Base-by-base conservation (phyloP, 441 rosid species). In the Euphorbia celastroides region DNA sequence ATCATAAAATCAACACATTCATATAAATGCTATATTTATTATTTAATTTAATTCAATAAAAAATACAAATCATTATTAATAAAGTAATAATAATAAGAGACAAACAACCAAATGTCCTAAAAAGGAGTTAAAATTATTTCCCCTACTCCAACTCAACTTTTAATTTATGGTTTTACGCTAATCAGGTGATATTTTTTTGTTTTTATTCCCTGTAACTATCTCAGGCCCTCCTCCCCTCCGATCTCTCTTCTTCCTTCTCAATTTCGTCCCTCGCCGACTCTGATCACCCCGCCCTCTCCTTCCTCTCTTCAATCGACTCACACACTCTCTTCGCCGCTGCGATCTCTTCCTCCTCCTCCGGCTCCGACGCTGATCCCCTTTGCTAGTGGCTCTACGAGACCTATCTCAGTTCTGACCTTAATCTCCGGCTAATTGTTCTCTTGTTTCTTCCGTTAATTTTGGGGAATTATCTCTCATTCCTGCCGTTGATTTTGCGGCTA, bases 301-400 rank as follows among this genome's bases (percentile, higher is more conserved):
- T 90, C 60, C 90, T 88, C 30, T 84, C 97, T 5, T 88, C 96
- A 20, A 71, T 70, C 5, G 79, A 80, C 23, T 88, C 93, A 19
- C 88, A 87, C 79, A 66, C 82, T 7, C 78, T 81, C 65, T 67
- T 93, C 66, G 80, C 91, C 38, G 23, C 79, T 5, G 67, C 80
- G 28, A 81, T 93, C 7, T 71, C 82, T 36, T 36, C 73, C 31
- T 82, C 93, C 12, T 2, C 63, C 14, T 88, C 97, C 1, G 97
- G 98, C 34, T 82, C 94, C 14, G 96, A 92, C 73, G 77, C 92
- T 31, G 96, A 93, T 68, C 87, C 88, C 10, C 90, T 93, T 56
- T 93, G 97, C 69, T 89, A 93, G 44, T 93, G 98, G 98, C 93
- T 93, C 48, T 93, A 90, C 78, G 97, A 93, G 12, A 93, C 97